Percentiles rank a stretch among this genome's conserved stretches.
Conservation (phyloP, 441 rosid genomes). For the Pelargonium citronellum region DNA sequence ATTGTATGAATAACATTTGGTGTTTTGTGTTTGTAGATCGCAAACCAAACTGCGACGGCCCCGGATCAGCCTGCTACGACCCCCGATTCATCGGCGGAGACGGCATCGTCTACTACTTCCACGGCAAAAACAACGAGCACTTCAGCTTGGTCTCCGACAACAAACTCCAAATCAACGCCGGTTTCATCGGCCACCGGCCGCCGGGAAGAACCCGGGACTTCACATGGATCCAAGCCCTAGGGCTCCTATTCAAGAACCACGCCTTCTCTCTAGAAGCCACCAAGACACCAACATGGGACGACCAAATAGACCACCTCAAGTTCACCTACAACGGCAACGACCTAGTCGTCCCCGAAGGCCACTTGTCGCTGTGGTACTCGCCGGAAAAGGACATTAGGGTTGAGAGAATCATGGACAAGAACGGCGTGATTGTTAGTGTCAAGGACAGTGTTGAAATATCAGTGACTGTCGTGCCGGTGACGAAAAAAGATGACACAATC, state of each 20-base stretch:
- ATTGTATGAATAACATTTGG: too few species aligned
- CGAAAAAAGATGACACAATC: constrained; percentile 19
- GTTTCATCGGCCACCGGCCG: constrained; percentile 66
- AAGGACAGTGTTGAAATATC: constrained; percentile 28
- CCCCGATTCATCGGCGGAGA: constrained; percentile 72
- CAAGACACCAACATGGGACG: constrained; percentile 48
- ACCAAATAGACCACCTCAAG: constrained; percentile 45
- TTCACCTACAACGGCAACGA: constrained; percentile 48
- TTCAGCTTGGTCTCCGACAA: constrained; percentile 55
- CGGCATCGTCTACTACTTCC: constrained; percentile 63
- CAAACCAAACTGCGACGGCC: constrained; percentile 45
- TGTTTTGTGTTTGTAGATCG: constrained; percentile 22
- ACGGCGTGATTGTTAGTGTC: too few species aligned
- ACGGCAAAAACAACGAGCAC: constrained; percentile 54
- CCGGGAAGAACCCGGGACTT: constrained; percentile 54
- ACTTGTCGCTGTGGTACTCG: constrained; percentile 43
- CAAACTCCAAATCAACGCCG: constrained; percentile 57
- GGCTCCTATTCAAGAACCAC: constrained; percentile 51
- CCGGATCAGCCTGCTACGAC: constrained; percentile 62
- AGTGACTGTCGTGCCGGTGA: constrained; percentile 66
- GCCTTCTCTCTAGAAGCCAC: constrained; percentile 61
- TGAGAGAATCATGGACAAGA: too few species aligned
- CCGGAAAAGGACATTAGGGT: constrained; percentile 43
- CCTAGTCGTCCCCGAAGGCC: constrained; percentile 38
- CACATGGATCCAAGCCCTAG: constrained; percentile 81